phyloP scores from a whole-genome alignment of 2,329 filamentous ascomycete genomes.

The Penicillium sp. region DNA sequence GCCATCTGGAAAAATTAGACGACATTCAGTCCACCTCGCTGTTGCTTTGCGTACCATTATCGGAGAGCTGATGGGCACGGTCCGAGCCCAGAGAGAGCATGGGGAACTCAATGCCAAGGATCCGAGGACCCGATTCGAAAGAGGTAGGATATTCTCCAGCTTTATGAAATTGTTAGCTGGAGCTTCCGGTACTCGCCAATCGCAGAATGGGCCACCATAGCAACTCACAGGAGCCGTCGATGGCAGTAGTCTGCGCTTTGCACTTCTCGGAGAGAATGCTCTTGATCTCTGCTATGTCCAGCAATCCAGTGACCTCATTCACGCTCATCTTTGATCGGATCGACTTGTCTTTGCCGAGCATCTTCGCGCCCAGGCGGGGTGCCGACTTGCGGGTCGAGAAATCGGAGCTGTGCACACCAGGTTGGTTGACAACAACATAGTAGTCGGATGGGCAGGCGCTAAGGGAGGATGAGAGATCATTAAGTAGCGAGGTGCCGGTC shows the following conservation, averaged over 20 bases:
- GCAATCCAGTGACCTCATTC: slow-evolving; percentile 50
- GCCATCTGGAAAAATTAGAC: slow-evolving; percentile 36
- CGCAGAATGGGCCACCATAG: slow-evolving; percentile 3
- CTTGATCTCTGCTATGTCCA: slow-evolving; percentile 45
- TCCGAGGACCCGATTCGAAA: slow-evolving; percentile 37
- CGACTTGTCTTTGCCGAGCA: slow-evolving; percentile 47
- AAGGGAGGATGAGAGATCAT: slow-evolving; percentile 48
- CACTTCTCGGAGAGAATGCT: slow-evolving; percentile 47
- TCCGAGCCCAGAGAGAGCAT: slow-evolving; percentile 35
- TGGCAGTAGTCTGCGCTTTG: slow-evolving; percentile 39
- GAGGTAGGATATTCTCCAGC: slow-evolving; percentile 39
- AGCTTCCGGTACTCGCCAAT: neutral
- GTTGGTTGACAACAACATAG: slow-evolving; percentile 75
- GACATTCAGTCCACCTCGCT: neutral
- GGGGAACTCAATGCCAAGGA: slow-evolving; percentile 46
- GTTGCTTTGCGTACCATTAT: slow-evolving; percentile 38
- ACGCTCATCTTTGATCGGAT: slow-evolving; percentile 52
- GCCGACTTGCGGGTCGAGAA: slow-evolving; percentile 53
- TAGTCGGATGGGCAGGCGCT: slow-evolving; percentile 65
- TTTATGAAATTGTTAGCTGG: slow-evolving; percentile 23
- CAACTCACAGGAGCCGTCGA: slow-evolving; percentile 44
- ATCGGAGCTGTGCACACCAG: slow-evolving; percentile 66
- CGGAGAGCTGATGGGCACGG: slow-evolving; percentile 39
- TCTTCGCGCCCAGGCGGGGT: slow-evolving; percentile 53
- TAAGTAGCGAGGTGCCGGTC: slow-evolving; percentile 41